These are phyloP conservation scores for Starmera amethionina DNA, from an alignment of 805 yeast genomes.

Conservation along the genomic window DNA sequence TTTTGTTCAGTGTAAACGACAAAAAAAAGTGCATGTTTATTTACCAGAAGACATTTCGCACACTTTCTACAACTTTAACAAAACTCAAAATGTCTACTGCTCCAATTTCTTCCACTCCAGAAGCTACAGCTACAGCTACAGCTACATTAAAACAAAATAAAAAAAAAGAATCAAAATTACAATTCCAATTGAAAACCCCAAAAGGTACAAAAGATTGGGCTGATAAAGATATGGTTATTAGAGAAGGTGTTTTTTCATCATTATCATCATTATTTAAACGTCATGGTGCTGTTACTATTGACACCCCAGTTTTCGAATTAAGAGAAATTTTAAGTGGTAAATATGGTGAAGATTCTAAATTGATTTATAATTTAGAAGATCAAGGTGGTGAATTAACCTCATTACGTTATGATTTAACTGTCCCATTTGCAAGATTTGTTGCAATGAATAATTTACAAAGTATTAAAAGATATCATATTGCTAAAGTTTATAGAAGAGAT, in stretches of 20 bases:
- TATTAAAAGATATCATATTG: conserved; percentile 93
- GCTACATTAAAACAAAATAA: conserved; percentile 1
- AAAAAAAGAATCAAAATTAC: conserved; percentile 37
- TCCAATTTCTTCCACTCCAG: not conserved
- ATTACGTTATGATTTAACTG: conserved; percentile 92
- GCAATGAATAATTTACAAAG: conserved; percentile 89
- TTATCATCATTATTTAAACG: conserved; percentile 72
- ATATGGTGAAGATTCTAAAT: conserved; percentile 96
- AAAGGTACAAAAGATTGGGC: conserved; percentile 99
- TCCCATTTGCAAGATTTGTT: conserved; percentile 94
- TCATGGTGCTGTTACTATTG: conserved; percentile 97
- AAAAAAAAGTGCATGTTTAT: no score
- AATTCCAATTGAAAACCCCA: conserved; percentile 83
- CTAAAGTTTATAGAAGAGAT: conserved; percentile 97
- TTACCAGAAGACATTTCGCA: no score
- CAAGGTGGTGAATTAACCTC: conserved; percentile 98
- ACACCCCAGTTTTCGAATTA: conserved; percentile 95
- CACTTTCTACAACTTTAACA: no score
- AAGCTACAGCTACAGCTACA: conserved; percentile 1
- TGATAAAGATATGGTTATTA: conserved; percentile 91
- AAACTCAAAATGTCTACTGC: not conserved
- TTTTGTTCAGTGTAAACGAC: no score
- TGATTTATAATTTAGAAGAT: conserved; percentile 92
- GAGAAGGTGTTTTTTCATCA: conserved; percentile 76
- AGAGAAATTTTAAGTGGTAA: conserved; percentile 94